A percentile compares a stretch with the other conserved stretches of the same genome.
Conservation (phyloP, 2,329 filamentous ascomycete species). For the Cladosporium sp. region DNA sequence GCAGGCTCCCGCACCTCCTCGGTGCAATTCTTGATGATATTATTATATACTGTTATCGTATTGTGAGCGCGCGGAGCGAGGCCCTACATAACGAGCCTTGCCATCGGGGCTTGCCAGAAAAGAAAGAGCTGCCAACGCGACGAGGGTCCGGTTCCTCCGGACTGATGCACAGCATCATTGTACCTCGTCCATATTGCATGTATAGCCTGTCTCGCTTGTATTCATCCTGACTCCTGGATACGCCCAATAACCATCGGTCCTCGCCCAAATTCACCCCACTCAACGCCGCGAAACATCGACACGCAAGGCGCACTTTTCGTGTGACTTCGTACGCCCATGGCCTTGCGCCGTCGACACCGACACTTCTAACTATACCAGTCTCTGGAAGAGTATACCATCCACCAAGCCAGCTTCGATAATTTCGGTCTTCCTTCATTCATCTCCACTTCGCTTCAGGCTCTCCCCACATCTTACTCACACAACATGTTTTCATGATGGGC, state of each 20-base stretch:
- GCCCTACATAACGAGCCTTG: too few species aligned
- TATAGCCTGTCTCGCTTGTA: neutral
- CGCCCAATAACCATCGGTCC: neutral
- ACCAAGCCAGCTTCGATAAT: neutral
- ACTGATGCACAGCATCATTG: neutral
- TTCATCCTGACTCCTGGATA: neutral
- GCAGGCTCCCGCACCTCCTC: too few species aligned
- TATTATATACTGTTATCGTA: too few species aligned
- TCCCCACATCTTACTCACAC: neutral
- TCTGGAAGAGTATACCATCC: neutral
- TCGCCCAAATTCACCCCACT: neutral
- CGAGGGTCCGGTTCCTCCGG: neutral
- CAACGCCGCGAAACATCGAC: neutral
- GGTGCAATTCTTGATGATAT: too few species aligned
- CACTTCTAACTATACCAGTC: neutral
- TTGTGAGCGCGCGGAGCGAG: too few species aligned
- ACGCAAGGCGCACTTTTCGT: constrained; percentile 1
- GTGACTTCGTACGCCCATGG: neutral
- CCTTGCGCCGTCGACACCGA: constrained; percentile 1
- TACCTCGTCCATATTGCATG: constrained; percentile 3
- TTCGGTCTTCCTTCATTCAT: neutral
- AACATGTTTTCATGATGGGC: constrained; percentile 18
- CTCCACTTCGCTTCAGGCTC: neutral
- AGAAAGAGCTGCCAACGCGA: neutral
- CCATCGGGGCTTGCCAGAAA: too few species aligned